phyloP scores from a whole-genome alignment of 140 eudicot genomes.

The Senecio squalidus region DNA sequence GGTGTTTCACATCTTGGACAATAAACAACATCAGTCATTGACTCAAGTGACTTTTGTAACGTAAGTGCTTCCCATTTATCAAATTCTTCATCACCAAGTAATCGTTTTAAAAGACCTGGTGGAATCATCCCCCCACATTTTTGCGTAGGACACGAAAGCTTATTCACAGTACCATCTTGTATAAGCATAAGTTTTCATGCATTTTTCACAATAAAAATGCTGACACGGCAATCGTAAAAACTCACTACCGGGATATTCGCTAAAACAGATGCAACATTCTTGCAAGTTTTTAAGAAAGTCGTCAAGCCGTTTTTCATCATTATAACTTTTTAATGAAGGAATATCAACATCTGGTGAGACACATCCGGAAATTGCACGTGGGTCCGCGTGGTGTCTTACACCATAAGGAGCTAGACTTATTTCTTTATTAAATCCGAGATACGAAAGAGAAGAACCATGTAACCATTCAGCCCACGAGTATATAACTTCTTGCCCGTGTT shows the following conservation, averaged over 20 bases:
- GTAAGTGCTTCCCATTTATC: slow-evolving; percentile 78
- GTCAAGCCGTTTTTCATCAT: slow-evolving; percentile 57
- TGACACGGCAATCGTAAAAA: slow-evolving; percentile 79
- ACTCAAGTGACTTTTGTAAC: slow-evolving; percentile 66
- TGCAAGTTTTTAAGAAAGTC: slow-evolving; percentile 58
- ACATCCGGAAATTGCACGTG: slow-evolving; percentile 70
- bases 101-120: slow-evolving; percentile 54
- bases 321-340: slow-evolving; percentile 66
- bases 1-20: slow-evolving; percentile 95
- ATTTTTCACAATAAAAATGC: slow-evolving; percentile 78
- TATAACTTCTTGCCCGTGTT: slow-evolving; percentile 68
- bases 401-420: slow-evolving; percentile 74
- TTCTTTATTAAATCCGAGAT: slow-evolving; percentile 55
- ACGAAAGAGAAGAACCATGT: slow-evolving; percentile 50
- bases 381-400: slow-evolving; percentile 34
- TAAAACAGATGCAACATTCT: slow-evolving; percentile 79
- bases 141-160: slow-evolving; percentile 56
- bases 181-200: slow-evolving; percentile 69
- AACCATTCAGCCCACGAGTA: slow-evolving; percentile 92
- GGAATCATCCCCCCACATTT: slow-evolving; percentile 88
- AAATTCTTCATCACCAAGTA: slow-evolving; percentile 71
- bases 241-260: slow-evolving; percentile 62
- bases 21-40: slow-evolving; percentile 84
- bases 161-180: slow-evolving; percentile 60
- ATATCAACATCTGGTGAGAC: slow-evolving; percentile 70